Conservation (phyloP, 1,139 yeast species). For the Lodderomyces pseudojiufengensis region DNA sequence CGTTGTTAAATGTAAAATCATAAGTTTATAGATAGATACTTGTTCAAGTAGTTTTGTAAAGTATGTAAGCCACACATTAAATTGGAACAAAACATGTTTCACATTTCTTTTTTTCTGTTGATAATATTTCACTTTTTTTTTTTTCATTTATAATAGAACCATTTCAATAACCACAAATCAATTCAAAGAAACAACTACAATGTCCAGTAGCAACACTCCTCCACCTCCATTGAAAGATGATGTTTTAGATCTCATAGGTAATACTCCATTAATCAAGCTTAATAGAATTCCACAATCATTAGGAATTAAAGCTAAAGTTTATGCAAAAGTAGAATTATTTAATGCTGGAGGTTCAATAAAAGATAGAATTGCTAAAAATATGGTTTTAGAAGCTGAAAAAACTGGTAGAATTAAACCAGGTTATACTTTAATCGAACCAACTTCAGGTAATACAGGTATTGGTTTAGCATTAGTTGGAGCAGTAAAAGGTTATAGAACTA, state of each 20-base stretch:
- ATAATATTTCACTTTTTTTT: background rate
- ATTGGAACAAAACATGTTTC: too few species aligned
- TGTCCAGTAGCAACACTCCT: too few species aligned
- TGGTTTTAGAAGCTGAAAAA: conserved; percentile 81
- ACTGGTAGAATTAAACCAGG: conserved; percentile 81
- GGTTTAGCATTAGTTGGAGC: conserved; percentile 88
- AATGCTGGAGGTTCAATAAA: conserved; percentile 71
- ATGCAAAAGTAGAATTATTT: conserved; percentile 63
- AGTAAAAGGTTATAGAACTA: conserved; percentile 81
- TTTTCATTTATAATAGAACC: background rate
- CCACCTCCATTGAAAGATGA: conserved; percentile 37
- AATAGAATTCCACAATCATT: conserved; percentile 74
- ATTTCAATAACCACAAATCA: background rate
- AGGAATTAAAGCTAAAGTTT: conserved; percentile 63
- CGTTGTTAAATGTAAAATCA: conserved; percentile 69
- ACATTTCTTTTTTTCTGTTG: background rate
- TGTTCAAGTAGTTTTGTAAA: background rate
- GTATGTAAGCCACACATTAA: background rate
- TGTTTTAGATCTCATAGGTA: conserved; percentile 68
- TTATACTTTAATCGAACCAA: conserved; percentile 82
- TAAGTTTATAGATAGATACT: conserved; percentile 21
- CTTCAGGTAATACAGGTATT: conserved; percentile 87
- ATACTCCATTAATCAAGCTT: conserved; percentile 74
- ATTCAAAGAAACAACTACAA: background rate
- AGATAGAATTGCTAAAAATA: conserved; percentile 61